These are phyloP conservation scores for Rauvolfia tetraphylla DNA, from an alignment of 257 asterid species.

Conservation along the genomic window DNA sequence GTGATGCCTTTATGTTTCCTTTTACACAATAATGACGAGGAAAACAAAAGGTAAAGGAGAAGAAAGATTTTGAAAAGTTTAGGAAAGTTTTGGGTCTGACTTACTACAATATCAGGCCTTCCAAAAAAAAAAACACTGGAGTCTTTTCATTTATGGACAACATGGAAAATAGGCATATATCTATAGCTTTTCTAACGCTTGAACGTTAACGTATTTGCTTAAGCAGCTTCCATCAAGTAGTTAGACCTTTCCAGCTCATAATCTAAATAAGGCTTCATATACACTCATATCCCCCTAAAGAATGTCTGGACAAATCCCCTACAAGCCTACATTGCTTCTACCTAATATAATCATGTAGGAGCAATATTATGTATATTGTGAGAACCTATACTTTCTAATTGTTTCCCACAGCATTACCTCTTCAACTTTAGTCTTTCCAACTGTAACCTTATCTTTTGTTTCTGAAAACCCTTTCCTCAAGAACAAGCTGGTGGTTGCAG, in stretches of 20 bases:
- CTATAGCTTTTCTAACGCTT: neutral
- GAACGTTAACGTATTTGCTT: neutral
- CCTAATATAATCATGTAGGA: neutral
- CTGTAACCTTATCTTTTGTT: slow-evolving; percentile 84
- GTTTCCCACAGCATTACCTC: slow-evolving; percentile 46
- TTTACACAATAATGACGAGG: neutral
- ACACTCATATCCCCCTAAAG: neutral
- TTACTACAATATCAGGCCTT: neutral
- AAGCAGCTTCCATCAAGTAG: neutral
- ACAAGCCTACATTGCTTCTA: neutral
- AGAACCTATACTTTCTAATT: neutral
- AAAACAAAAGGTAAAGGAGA: neutral
- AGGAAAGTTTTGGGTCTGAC: neutral
- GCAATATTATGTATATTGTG: neutral
- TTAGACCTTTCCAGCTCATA: neutral
- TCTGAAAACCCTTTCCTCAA: slow-evolving; percentile 79
- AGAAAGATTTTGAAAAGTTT: neutral
- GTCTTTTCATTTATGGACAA: neutral
- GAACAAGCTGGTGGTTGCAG: slow-evolving; percentile 82
- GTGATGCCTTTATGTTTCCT: neutral
- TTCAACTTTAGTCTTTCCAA: slow-evolving; percentile 83
- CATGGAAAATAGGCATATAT: neutral
- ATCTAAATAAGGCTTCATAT: neutral
- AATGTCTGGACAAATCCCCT: neutral
- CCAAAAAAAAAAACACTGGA: neutral